Base-by-base conservation (phyloP, 1,284 basidiomycete species). In the Pholiota adiposa region DNA sequence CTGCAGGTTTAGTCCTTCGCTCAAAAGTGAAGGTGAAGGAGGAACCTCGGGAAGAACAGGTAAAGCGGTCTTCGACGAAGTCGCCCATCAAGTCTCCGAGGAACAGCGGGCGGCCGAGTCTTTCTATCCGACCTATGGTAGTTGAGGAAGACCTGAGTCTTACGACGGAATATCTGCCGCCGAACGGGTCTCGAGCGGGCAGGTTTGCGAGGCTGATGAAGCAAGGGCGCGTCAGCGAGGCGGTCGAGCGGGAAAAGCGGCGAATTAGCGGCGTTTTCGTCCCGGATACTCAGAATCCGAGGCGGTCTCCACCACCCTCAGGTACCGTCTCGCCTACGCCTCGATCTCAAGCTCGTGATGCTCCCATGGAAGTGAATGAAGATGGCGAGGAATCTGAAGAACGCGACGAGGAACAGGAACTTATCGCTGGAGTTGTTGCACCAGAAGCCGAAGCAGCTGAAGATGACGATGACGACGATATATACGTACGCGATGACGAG, bases 91-190 rank as follows among this genome's bases (percentile, higher is more conserved):
- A 50, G 14, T 19, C 21, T 12, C 34, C 27, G 11, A 33, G 49
- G n/a, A 49, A 19, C 44, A 31, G 46, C 23, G 54, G 19, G 16
- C 54, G 66, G 19, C 56, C 49, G 2, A 62, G 63, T 36, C 56
- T 73, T 36, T 59, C 61, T 51, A 65, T 72, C 44, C 65, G 59
- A 23, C 72, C 67, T 1, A 25, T 69, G 11, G 33, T 50, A 1
- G 36, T 40, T 11, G 58, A 59, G 12, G 66, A 68, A n/a, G 64
- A 66, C 23, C 63, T 65, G 18, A 56, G 41, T 2, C 56, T 68
- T 23, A 69, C 68, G 8, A 69, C 68, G 8, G 73, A 72, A 3
- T 77, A 76, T 53, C 63, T 65, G 0, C 74, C 75, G 8, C 75
- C 75, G 0, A 62, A 59, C 16, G 61, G 57, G 3, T 70, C 75